These are phyloP conservation scores for Backusella morwellensis DNA, from an alignment of 192 early-diverging fungal species.

Conservation along the genomic window DNA sequence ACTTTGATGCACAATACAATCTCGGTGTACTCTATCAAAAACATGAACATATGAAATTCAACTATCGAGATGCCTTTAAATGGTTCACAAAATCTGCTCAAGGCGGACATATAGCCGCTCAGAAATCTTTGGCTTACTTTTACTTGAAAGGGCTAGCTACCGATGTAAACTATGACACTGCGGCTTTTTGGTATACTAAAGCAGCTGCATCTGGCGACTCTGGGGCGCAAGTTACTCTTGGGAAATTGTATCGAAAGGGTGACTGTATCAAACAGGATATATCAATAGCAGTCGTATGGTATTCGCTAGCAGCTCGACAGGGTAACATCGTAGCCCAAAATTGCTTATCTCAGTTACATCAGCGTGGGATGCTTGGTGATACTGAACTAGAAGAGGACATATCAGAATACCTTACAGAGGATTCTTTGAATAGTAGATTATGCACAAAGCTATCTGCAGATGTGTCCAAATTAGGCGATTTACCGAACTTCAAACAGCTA, in stretches of 20 bases:
- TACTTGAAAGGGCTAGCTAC: neutral
- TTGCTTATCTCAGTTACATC: neutral
- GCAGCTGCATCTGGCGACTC: neutral
- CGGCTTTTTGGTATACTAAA: neutral
- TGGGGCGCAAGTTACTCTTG: neutral
- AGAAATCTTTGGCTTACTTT: neutral
- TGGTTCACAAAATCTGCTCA: neutral
- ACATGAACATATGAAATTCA: neutral
- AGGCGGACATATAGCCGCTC: neutral
- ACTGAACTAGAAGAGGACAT: neutral
- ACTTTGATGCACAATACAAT: neutral
- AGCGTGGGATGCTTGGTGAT: neutral
- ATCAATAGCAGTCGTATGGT: neutral
- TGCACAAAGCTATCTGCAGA: neutral
- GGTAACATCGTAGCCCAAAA: neutral
- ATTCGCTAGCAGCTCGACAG: neutral
- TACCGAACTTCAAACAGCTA: neutral
- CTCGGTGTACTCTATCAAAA: neutral
- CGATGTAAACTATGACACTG: neutral
- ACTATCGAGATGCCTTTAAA: neutral
- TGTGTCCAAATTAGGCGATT: neutral
- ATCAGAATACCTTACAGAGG: neutral
- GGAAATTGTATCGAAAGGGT: neutral
- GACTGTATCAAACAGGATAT: neutral
- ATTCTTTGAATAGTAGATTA: neutral